Base-by-base conservation (phyloP, 2,329 filamentous ascomycete genomes). In the Hortaea sp. region DNA sequence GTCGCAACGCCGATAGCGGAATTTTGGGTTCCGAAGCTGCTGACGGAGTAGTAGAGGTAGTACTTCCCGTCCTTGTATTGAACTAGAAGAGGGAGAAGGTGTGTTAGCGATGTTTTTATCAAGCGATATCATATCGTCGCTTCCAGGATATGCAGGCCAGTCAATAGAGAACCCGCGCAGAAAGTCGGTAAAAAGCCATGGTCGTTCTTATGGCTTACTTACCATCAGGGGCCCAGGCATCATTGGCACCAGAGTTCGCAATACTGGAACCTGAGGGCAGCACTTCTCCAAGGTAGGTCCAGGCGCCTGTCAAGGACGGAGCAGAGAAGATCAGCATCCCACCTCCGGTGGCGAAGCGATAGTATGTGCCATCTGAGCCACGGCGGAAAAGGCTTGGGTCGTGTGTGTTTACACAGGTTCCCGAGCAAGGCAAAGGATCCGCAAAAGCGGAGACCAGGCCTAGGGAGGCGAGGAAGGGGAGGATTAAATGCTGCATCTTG, bases 11-110 rank as follows among this genome's bases (percentile, higher is more conserved):
- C 81, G 51, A 85, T 83, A 31, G 77, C 77, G 0, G 76, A 80
- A 60, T 71, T 64, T 51, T 82, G 78, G 0, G 69, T 73, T 0
- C 80, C 80, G 52, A 81, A 82, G 0, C 73, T 68, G 32, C 74
- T 79, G n/a, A 83, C 78, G 1, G 76, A 69, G 63, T 84, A 83
- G 71, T 81, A 84, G 12, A 79, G 63, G 55, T 82, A 75, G 66
- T 83, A 85, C 0, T 69, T 68, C 45, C 65, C 67, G 50, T 74
- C 75, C 12, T 84, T 69, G 11, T 75, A 65, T 12, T 67, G 62
- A 10, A 81, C 75, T n/a, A n/a, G n/a, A n/a, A n/a, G n/a, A n/a
- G n/a, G n/a, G n/a, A n/a, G n/a, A n/a, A n/a, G n/a, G n/a, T n/a
- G n/a, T n/a, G n/a, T n/a, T n/a, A n/a, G n/a, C n/a, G n/a, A n/a